Evolutionary conservation across 305 asterid species (phyloP), one percentile per base, ranked within the genome.

Genomic region (Fraxinus latifolia): DNA sequence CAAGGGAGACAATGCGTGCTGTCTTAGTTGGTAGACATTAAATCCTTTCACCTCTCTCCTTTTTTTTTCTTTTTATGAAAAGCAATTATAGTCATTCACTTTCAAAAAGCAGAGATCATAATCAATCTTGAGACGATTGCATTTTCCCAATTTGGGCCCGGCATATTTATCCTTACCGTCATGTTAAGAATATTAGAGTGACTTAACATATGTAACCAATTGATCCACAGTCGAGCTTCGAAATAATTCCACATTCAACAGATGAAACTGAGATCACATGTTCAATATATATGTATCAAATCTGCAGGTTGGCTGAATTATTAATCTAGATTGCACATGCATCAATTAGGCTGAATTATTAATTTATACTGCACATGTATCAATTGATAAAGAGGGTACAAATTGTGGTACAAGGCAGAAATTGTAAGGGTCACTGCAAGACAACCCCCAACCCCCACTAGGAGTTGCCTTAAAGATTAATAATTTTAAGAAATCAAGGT

Each of bases 1-100:
- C 7, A 7, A 73, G 81, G 90, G 88, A 82, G 91, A 89, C 92
- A 89, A 77, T 86, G 88, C 90, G 81, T 86, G 90, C 86, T 88
- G 88, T 80, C 80, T 81, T 79, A 55, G 71, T 84, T 80, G 79
- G 79, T 84, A 85, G 81, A 82, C 42, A 84, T 67, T 42, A 29
- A 76, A 82, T 53, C 50, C 60, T 25, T 75, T 62, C 77, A 23
- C 70, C 77, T 78, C 62, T 77, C 77, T 62, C 1, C 29, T 58
- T 73, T 74, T 84, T 62, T 11, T 44, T 7, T 82, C 86, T 87
- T 86, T 86, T 90, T 62, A 2, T 89, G 71, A 82, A 60, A 85
- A 83, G 80, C 86, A 90, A 79, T 83, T 34, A 80, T 85, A 86
- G 84, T 89, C 86, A 86, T 85, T 72, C 73, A 79, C 39, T 75